Base-by-base conservation (phyloP, 805 yeast genomes). In the Yarrowia sp. region DNA sequence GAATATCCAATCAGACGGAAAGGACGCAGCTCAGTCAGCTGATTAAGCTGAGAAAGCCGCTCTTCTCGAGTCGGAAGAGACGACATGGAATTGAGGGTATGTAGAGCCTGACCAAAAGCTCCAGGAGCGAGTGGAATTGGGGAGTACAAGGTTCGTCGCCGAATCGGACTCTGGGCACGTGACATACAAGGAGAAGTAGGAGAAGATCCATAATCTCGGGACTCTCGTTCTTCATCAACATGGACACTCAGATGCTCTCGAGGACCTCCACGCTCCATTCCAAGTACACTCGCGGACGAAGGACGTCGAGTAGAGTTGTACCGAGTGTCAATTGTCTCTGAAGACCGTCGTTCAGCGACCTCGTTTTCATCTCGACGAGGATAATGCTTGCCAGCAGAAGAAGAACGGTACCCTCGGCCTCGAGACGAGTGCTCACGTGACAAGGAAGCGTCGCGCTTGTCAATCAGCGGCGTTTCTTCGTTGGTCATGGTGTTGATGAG, bases 11-110 rank as follows among this genome's bases (percentile, higher is more conserved):
- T 82, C 65, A 84, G 74, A 31, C 72, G 75, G 47, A 73, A 72
- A 0, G 86, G 82, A 58, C 87, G 76, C 76, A 82, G 74, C 63
- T 77, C 77, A 11, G 80, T 77, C 48, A 81, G 72, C 51, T 74
- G 76, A 51, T 68, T 75, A 15, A 61, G 47, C 57, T 61, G 55
- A 6, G 58, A 47, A 15, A 61, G 47, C 11, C 65, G 55, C 58
- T 61, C 64, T 14, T 58, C 64, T 43, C 64, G 17, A n/a, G 64
- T 58, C 7, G 64, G 64, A 17, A 58, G 36, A 13, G 64, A 32
- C 18, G 43, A 33, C 64, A 58, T 58, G 10, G 43, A 18, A 22
- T 58, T 58, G 22, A 58, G 43, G 4, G 50, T 43, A 7, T 58
- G 64, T 7, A 58, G 33, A 1, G 64, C 64, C 35, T 32, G 42